Evolutionary conservation across 2,329 filamentous ascomycete species (phyloP).

Genomic region (Cryphonectria radicalis): DNA sequence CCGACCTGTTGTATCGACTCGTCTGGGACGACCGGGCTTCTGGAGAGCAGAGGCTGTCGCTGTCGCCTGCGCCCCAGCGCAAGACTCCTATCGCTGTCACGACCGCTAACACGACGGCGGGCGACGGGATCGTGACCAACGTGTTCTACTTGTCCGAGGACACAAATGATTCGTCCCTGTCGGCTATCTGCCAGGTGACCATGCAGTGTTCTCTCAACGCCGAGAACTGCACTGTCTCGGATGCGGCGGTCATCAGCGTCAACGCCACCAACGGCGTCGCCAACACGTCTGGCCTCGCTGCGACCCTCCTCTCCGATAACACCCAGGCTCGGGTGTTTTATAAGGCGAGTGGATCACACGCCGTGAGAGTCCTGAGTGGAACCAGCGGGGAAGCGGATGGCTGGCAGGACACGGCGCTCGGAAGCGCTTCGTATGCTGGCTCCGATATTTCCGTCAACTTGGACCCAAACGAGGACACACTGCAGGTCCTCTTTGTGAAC

Average conservation of each 20-base stretch:
- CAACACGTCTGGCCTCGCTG: conserved; percentile 4
- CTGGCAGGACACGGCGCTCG: background rate
- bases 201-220: conserved; percentile 8
- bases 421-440: background rate
- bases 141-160: conserved; percentile 14
- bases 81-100: conserved; percentile 5
- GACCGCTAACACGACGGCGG: conserved; percentile 4
- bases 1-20: conserved; percentile 15
- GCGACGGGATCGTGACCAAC: conserved; percentile 4
- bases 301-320: background rate
- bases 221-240: background rate
- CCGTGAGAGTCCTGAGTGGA: background rate
- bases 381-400: background rate
- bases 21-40: conserved; percentile 13
- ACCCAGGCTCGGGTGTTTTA: conserved; percentile 12
- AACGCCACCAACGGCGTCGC: background rate
- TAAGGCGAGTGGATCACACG: background rate
- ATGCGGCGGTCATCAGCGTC: background rate
- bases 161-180: background rate
- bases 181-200: conserved; percentile 5
- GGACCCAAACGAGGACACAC: background rate
- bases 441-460: background rate
- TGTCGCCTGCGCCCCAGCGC: conserved; percentile 6
- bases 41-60: conserved; percentile 7
- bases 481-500: background rate